Base-by-base conservation (phyloP, 177 flowering plant genomes). In the Vitis hybrid region DNA sequence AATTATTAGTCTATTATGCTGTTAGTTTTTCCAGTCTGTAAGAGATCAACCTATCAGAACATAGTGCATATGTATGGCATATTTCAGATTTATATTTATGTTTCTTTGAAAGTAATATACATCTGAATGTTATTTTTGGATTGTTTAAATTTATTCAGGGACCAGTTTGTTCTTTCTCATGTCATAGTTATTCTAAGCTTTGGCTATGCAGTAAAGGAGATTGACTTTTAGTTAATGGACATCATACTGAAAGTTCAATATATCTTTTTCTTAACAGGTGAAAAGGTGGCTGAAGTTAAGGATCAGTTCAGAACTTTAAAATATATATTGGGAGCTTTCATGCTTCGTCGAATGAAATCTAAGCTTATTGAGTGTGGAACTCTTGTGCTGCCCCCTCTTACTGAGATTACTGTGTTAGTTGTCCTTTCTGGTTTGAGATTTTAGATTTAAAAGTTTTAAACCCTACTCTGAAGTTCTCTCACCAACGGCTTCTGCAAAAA, bases 291-390 rank as follows among this genome's bases (percentile, higher is more conserved):
- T 19, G 73, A 82, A 72, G 76, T 64, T 22, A 82, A 78, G 66
- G 80, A 86, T 57, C 81, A 80, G 66, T 78, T 86, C 71, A 86
- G 77, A 78, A 76, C 65, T 64, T 82, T 95, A 73, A 95, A 84
- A 74, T 81, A 76, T 69, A 67, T 91, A 73, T 60, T 91, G 77
- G 80, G 79, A 59, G 95, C 95, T 54, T 92, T 95, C 74, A 90
- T 95, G 97, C 90, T 92, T 71, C 89, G 98, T 60, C 79, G 98
- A 63, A 95, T 95, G 65, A 95, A 95, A 82, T 76, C 92, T 51
- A 80, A 83, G 86, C 97, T 95, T 73, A 75, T 88, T 68, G 87
- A 87, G 71, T 71, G 73, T 78, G 98, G 98, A 73, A 78, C 78
- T 73, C 87, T 95, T 61, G 71, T 72, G 72, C 80, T 95, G 76